Evolutionary conservation across 768 basidiomycete genomes (phyloP), one percentile per base, ranked within the genome.

Genomic region (Nevesoporus exiguus): DNA sequence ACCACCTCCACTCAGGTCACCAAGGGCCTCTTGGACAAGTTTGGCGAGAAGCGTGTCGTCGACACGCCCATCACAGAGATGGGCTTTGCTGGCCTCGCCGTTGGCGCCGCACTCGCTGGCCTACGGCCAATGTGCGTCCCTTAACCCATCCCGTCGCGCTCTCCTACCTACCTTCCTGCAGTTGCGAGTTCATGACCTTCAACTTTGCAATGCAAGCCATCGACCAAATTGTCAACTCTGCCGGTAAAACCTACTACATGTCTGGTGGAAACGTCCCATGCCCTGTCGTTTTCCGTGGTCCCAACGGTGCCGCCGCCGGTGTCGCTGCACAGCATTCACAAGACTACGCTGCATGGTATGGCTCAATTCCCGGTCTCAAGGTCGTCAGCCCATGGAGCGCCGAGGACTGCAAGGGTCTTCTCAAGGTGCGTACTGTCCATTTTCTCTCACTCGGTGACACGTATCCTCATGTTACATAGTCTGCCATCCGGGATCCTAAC

Each of bases 161-260:
- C 30, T 30, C 52, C 45, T 60, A 41, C 51, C 55, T 31, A 8
- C 27, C 19, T 59, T 29, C 36, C 37, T 33, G 27, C 55, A 93
- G 91, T 66, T 98, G 95, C 81, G 96, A 98, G 79, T 99, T 98
- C 79, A 98, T 98, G 96, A 98, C 96, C 15, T 98, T 96, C 81
- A 98, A 99, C 81, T 98, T 99, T 71, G 96, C 96, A 61, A 99
- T 98, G 96, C 93, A 95, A 76, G 95, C 97, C 54, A 98, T 99
- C 71, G 97, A 99, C 77, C 97, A 99, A 69, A 99, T 99, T 59
- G 93, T 99, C 74, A 99, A 99, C 82, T 98, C 97, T n/a, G 97
- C 90, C 52, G 97, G 93, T 56, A 99, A 98, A 80, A 99, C 97
- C 5, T 95, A 98, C 76, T 99, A 99, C 83, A 99, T 99, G 97